A percentile compares a stretch with the other conserved stretches of the same genome.
These are phyloP conservation scores for Scenedesmus sp. DNA, from an alignment of 163 green algal genomes.

Conservation along the genomic window DNA sequence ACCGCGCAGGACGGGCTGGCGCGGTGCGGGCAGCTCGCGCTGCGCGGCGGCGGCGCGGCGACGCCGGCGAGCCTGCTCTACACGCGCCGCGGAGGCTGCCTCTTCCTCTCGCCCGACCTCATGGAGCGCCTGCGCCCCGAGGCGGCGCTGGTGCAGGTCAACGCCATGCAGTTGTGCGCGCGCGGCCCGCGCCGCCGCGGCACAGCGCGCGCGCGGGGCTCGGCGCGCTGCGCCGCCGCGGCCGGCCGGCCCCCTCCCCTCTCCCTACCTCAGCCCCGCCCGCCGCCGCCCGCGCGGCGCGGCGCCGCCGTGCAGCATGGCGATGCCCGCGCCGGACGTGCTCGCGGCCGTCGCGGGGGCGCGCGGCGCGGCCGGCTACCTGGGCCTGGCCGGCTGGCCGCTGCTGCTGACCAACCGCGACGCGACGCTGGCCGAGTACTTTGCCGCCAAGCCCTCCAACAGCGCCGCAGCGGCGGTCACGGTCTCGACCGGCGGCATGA, in stretches of 20 bases:
- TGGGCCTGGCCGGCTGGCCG: slow-evolving; percentile 49
- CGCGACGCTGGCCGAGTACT: slow-evolving; percentile 64
- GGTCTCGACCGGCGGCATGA: slow-evolving; percentile 57
- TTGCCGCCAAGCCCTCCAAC: slow-evolving; percentile 54
- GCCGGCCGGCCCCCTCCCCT: too few relatives aligned
- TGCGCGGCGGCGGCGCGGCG: background rate
- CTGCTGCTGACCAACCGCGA: slow-evolving; percentile 70
- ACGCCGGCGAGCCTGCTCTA: slow-evolving; percentile 69
- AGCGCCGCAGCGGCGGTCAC: slow-evolving; percentile 58
- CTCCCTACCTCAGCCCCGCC: too few relatives aligned
- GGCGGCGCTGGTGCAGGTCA: slow-evolving; percentile 54
- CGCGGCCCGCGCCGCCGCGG: too few relatives aligned
- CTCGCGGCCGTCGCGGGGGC: slow-evolving; percentile 48
- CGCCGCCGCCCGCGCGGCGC: too few relatives aligned
- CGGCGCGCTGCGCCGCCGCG: too few relatives aligned
- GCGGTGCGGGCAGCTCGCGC: slow-evolving; percentile 33
- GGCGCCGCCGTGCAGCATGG: slow-evolving; percentile 70
- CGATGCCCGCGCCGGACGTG: slow-evolving; percentile 50
- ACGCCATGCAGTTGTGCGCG: slow-evolving; percentile 72
- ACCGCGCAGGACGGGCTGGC: slow-evolving; percentile 41
- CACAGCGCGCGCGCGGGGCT: too few relatives aligned
- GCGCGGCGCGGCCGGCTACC: slow-evolving; percentile 52
- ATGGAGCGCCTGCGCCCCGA: slow-evolving; percentile 57
- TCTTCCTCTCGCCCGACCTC: slow-evolving; percentile 68
- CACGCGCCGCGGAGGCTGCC: slow-evolving; percentile 57